These are phyloP conservation scores for Davidsoniella virescens DNA, from an alignment of 2,329 filamentous ascomycete genomes.

Conservation along the genomic window DNA sequence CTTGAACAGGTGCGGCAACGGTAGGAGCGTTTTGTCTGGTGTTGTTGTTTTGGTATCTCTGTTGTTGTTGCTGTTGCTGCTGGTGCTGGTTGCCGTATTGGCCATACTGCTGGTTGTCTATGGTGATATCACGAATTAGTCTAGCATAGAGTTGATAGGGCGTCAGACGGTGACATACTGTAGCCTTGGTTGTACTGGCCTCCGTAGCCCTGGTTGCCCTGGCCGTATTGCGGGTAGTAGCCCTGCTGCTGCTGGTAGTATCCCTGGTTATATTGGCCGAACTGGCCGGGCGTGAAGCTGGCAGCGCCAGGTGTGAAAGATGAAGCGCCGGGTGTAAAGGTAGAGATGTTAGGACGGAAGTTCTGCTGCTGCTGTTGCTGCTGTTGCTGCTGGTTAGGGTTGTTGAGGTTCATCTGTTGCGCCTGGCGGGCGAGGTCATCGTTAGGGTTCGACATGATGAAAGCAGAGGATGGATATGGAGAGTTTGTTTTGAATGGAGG, in stretches of 20 bases:
- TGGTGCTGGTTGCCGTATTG: conserved; percentile 33
- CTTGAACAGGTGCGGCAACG: conserved; percentile 26
- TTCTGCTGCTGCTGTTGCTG: conserved; percentile 29
- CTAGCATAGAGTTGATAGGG: neutral
- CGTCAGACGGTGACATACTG: conserved; percentile 11
- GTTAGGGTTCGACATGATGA: conserved; percentile 70
- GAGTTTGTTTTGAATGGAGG: neutral
- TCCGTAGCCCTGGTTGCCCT: conserved; percentile 20
- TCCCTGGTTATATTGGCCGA: conserved; percentile 24
- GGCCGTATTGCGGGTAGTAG: conserved; percentile 20
- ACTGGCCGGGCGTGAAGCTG: conserved; percentile 45
- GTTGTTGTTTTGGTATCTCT: conserved; percentile 23
- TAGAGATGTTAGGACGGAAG: conserved; percentile 29
- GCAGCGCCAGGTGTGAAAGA: conserved; percentile 59
- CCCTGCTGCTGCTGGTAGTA: conserved; percentile 33
- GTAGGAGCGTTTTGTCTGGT: conserved; percentile 30
- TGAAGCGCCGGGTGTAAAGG: conserved; percentile 49
- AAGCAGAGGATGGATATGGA: neutral
- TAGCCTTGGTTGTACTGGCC: conserved; percentile 36
- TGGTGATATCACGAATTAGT: neutral
- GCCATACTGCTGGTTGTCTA: conserved; percentile 15
- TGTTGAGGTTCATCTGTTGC: conserved; percentile 62
- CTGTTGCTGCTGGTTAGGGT: conserved; percentile 53
- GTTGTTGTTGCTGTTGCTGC: conserved; percentile 33
- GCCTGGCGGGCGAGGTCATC: conserved; percentile 78